Percentiles rank a stretch among this genome's conserved stretches.
Conservation (phyloP, 352 stramenopile species). For the Phytophthora lateralis region DNA sequence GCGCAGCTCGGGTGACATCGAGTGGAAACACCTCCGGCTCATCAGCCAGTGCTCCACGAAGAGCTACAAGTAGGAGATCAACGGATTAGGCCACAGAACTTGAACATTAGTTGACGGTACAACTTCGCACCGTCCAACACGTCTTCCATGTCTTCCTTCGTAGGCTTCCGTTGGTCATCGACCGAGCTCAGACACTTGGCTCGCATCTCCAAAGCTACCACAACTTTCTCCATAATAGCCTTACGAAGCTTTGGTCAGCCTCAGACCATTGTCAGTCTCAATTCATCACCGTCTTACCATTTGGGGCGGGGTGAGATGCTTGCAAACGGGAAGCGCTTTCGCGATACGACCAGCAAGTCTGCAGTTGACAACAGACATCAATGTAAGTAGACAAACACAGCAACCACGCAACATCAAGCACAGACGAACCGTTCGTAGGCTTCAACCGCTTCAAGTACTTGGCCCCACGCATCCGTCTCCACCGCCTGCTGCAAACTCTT, state of each 20-base stretch:
- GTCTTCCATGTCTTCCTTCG: constrained; percentile 73
- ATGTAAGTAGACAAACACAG: constrained; percentile 5
- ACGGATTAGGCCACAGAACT: not conserved
- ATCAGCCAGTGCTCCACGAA: constrained; percentile 42
- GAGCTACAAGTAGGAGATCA: constrained; percentile 25
- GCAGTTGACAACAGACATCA: not conserved
- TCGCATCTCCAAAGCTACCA: constrained; percentile 54
- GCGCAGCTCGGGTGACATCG: constrained; percentile 18
- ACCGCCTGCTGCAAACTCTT: constrained; percentile 61
- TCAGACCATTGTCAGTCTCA: not conserved
- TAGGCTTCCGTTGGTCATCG: constrained; percentile 56
- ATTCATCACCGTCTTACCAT: constrained; percentile 20
- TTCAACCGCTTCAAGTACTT: constrained; percentile 80
- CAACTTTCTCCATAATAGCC: constrained; percentile 46
- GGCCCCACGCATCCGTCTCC: constrained; percentile 68
- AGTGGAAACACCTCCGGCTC: constrained; percentile 51
- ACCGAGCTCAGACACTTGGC: constrained; percentile 62
- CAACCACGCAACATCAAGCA: not conserved
- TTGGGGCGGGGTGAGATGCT: constrained; percentile 50
- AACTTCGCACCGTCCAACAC: constrained; percentile 51
- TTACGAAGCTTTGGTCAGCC: constrained; percentile 3
- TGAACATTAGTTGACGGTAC: not conserved
- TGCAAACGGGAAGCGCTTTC: constrained; percentile 43
- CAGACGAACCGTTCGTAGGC: constrained; percentile 63
- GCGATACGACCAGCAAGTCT: constrained; percentile 50